A percentile compares a stretch with the other conserved stretches of the same genome.
These are phyloP conservation scores for Calocera cornea DNA, from an alignment of 768 basidiomycete species.

Conservation along the genomic window DNA sequence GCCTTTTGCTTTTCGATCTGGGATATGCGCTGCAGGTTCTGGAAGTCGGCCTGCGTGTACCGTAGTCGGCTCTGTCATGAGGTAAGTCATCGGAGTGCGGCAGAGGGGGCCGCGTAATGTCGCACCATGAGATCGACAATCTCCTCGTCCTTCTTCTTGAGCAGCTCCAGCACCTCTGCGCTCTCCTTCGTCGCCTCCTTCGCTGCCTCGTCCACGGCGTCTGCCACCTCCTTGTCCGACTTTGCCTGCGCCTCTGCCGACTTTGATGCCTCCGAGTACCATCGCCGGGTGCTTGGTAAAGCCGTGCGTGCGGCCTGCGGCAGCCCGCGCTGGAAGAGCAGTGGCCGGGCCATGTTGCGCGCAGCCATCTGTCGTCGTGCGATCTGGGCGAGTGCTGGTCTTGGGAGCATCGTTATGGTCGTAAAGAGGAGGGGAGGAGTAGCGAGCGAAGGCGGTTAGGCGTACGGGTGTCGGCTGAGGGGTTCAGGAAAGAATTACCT, in stretches of 20 bases:
- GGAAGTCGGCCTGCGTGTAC: conserved; percentile 88
- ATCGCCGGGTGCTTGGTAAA: not conserved
- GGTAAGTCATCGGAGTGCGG: not conserved
- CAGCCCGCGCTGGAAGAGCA: not conserved
- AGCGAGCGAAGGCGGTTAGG: not conserved
- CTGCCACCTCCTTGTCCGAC: not conserved
- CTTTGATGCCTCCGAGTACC: not conserved
- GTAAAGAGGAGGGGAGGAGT: not conserved
- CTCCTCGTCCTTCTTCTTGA: conserved; percentile 70
- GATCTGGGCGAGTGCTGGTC: conserved; percentile 4
- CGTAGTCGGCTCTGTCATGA: conserved; percentile 61
- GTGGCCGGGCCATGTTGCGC: not conserved
- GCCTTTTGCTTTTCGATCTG: conserved; percentile 85
- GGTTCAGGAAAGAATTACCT: no score
- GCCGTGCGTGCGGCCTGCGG: not conserved
- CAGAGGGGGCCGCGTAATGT: conserved; percentile 8
- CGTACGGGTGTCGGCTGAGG: no score
- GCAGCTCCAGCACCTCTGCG: conserved; percentile 12
- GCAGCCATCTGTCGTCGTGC: not conserved
- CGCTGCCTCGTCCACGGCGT: not conserved
- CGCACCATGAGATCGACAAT: conserved; percentile 74
- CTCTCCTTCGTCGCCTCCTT: not conserved
- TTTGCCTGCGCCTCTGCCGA: not conserved
- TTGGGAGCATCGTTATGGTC: not conserved
- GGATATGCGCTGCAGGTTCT: conserved; percentile 86